Percentiles rank a stretch among this genome's conserved stretches.
Evolutionary conservation across 176 grass and related monocot species (phyloP).

Genomic region (Oryza punctata): DNA sequence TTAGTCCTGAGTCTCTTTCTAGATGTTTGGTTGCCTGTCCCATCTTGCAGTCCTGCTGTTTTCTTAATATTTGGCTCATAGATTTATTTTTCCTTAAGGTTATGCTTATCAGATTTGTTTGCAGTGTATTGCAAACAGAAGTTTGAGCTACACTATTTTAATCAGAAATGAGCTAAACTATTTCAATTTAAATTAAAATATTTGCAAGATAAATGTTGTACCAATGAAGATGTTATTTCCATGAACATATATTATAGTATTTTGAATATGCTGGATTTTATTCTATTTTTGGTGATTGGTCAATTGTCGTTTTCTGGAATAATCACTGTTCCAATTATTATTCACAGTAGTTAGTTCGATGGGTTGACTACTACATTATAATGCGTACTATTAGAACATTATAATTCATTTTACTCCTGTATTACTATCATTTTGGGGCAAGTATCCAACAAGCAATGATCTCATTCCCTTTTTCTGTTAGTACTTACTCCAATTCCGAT

Average conservation of each 20-base stretch:
- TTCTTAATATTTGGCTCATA: background rate
- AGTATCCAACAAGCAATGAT: slow-evolving; percentile 20
- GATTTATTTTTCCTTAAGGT: slow-evolving; percentile 16
- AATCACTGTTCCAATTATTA: slow-evolving; percentile 5
- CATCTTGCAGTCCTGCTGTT: slow-evolving; percentile 2
- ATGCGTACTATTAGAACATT: slow-evolving; percentile 11
- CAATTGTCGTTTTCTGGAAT: slow-evolving; percentile 34
- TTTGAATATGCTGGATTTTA: slow-evolving; percentile 1
- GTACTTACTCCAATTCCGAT: slow-evolving; percentile 11
- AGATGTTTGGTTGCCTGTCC: slow-evolving; percentile 18
- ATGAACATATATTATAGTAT: background rate
- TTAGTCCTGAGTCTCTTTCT: background rate
- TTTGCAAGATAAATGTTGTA: slow-evolving; percentile 1
- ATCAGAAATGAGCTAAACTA: background rate
- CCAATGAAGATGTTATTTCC: background rate
- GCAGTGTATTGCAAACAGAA: background rate
- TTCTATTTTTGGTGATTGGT: background rate
- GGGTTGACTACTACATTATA: slow-evolving; percentile 11
- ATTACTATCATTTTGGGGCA: background rate
- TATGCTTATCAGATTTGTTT: slow-evolving; percentile 18
- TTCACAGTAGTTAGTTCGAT: slow-evolving; percentile 1
- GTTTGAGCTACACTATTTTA: background rate
- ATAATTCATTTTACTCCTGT: slow-evolving; percentile 2
- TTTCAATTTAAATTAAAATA: slow-evolving; percentile 26
- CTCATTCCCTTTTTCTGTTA: slow-evolving; percentile 20